A percentile compares a stretch with the other conserved stretches of the same genome.
These are phyloP conservation scores for Termitomyces sp. DNA, from an alignment of 768 basidiomycete species.

Conservation along the genomic window DNA sequence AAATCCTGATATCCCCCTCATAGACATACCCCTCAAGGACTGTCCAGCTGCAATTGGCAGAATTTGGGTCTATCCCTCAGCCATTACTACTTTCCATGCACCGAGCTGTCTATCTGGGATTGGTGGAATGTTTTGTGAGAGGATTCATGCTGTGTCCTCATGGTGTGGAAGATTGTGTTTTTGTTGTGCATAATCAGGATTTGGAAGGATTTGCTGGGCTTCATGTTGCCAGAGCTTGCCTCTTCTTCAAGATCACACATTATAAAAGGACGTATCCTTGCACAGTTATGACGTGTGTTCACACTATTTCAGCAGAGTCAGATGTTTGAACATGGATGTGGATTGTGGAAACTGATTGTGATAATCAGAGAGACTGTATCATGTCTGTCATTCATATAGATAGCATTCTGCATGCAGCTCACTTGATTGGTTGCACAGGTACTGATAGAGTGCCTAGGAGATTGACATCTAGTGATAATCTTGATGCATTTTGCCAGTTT, in stretches of 20 bases:
- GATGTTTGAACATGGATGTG: conserved; percentile 18
- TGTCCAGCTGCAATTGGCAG: not conserved
- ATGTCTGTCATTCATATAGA: conserved; percentile 15
- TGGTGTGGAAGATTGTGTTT: not conserved
- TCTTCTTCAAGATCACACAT: conserved; percentile 19
- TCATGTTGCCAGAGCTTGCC: conserved; percentile 14
- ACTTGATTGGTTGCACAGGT: conserved; percentile 14
- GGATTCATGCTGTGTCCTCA: not conserved
- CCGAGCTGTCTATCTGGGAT: conserved; percentile 2
- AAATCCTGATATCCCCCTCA: not conserved
- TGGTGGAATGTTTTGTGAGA: not conserved
- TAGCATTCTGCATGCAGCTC: conserved; percentile 9
- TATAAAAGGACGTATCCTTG: conserved; percentile 14
- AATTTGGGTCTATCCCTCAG: conserved; percentile 2
- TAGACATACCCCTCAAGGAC: not conserved
- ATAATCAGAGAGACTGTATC: not conserved
- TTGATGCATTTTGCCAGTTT: conserved; percentile 12
- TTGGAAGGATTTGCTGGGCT: conserved; percentile 13
- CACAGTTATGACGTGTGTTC: conserved; percentile 21
- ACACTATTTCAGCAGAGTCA: conserved; percentile 6
- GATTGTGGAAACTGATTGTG: conserved; percentile 17
- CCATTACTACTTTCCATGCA: conserved; percentile 1
- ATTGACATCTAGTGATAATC: conserved; percentile 8
- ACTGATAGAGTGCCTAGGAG: conserved; percentile 4
- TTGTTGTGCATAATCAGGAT: not conserved